Evolutionary conservation across 2,329 filamentous ascomycete genomes (phyloP).

Genomic region (Aspergillus ochraceoroseus): DNA sequence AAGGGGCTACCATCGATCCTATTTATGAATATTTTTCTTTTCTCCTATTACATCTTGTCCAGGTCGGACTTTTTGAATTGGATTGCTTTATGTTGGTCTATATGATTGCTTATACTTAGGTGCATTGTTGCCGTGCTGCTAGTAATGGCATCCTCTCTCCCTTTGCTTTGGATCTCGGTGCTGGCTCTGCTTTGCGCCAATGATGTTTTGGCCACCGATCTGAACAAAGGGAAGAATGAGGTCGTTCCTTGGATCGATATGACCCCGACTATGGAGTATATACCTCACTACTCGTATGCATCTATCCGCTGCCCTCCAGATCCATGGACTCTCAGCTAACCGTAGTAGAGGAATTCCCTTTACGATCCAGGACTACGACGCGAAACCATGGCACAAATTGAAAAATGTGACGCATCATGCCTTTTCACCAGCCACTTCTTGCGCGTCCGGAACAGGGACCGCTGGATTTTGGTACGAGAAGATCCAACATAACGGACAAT

Average conservation of each 20-base stretch:
- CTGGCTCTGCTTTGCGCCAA: slow-evolving; percentile 6
- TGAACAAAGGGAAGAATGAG: neutral
- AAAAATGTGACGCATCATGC: slow-evolving; percentile 12
- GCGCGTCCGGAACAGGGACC: slow-evolving; percentile 9
- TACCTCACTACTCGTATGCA: slow-evolving; percentile 4
- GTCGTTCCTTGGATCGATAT: slow-evolving; percentile 1
- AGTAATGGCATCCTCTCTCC: slow-evolving; percentile 5
- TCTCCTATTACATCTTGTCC: neutral
- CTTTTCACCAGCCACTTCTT: neutral
- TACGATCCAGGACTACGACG: slow-evolving; percentile 17
- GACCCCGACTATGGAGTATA: slow-evolving; percentile 6
- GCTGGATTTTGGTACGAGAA: slow-evolving; percentile 28
- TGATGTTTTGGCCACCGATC: slow-evolving; percentile 5
- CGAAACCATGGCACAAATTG: slow-evolving; percentile 19
- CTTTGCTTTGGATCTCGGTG: neutral
- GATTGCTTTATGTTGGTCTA: neutral
- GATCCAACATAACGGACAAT: slow-evolving; percentile 29
- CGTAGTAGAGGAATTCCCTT: slow-evolving; percentile 21
- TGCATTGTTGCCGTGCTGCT: slow-evolving; percentile 1
- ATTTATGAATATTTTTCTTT: neutral
- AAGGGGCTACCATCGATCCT: too few species aligned
- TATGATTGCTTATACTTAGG: slow-evolving; percentile 1
- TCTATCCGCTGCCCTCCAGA: neutral
- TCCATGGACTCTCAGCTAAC: neutral
- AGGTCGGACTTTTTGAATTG: neutral